A percentile compares a stretch with the other conserved stretches of the same genome.
Evolutionary conservation across 2,329 filamentous ascomycete genomes (phyloP).

Genomic region (Stachybotrys chlorohalonatus): DNA sequence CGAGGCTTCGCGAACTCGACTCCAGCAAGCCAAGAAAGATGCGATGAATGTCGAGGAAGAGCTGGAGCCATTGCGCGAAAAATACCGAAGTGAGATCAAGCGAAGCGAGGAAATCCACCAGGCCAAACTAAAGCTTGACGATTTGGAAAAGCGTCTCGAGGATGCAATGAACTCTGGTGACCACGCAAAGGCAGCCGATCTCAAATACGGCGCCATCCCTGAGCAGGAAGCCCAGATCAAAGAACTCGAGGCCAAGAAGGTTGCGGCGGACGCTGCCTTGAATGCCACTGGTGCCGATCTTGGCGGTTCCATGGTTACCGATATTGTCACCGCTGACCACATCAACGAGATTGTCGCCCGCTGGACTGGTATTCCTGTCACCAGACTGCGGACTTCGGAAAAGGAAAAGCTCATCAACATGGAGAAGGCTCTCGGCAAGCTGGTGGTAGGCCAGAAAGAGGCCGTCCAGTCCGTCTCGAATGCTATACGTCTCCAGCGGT

Average conservation of each 20-base stretch:
- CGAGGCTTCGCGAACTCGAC: constrained; percentile 76
- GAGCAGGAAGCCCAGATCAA: constrained; percentile 78
- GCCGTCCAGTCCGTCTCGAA: constrained; percentile 91
- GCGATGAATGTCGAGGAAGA: constrained; percentile 94
- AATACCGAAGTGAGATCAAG: constrained; percentile 89
- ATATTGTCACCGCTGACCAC: constrained; percentile 91
- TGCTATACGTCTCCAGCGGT: constrained; percentile 89
- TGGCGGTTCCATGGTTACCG: constrained; percentile 71
- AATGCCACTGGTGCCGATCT: constrained; percentile 45
- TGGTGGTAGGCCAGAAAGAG: constrained; percentile 91
- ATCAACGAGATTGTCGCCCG: constrained; percentile 98
- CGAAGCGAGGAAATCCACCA: constrained; percentile 88
- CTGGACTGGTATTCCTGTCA: constrained; percentile 98
- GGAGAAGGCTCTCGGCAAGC: constrained; percentile 75
- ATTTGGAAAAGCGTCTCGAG: constrained; percentile 82
- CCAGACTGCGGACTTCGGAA: constrained; percentile 84
- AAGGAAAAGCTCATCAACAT: constrained; percentile 98
- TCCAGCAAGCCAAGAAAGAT: constrained; percentile 77
- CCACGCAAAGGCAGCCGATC: constrained; percentile 78
- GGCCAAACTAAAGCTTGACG: constrained; percentile 89
- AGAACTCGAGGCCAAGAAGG: constrained; percentile 71
- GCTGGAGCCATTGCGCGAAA: constrained; percentile 80
- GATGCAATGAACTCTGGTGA: constrained; percentile 86
- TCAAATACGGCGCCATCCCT: constrained; percentile 95
- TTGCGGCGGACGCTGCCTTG: constrained; percentile 64